These are phyloP conservation scores for Psilocybe cyanescens DNA, from an alignment of 768 basidiomycete genomes.

Conservation along the genomic window DNA sequence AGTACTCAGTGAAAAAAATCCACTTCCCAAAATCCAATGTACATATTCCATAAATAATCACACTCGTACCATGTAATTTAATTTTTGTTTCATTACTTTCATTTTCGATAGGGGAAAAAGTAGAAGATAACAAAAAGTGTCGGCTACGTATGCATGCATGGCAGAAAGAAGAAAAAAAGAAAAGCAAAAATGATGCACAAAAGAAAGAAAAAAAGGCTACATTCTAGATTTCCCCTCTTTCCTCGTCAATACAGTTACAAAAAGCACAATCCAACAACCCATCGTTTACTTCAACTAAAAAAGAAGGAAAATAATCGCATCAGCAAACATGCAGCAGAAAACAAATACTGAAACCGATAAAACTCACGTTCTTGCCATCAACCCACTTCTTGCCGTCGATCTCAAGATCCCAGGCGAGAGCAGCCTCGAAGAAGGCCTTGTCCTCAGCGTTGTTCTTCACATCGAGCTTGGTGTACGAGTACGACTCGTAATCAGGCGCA, in stretches of 20 bases:
- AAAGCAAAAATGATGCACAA: background rate
- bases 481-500: conserved; percentile 93
- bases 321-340: background rate
- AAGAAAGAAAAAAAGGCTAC: background rate
- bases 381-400: conserved; percentile 89
- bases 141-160: background rate
- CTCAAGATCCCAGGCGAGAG: conserved; percentile 92
- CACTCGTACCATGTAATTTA: too few species aligned
- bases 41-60: too few species aligned
- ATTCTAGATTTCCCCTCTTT: conserved; percentile 3
- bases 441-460: conserved; percentile 65
- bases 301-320: background rate
- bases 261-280: background rate
- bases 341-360: background rate
- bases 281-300: conserved; percentile 9
- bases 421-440: conserved; percentile 91
- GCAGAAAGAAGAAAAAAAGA: background rate
- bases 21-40: too few species aligned
- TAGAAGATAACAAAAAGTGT: background rate
- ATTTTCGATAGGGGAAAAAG: background rate
- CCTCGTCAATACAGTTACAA: conserved; percentile 3
- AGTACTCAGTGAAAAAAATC: too few species aligned
- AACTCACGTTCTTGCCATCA: conserved; percentile 85
- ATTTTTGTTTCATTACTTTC: background rate
- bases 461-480: conserved; percentile 79